These are phyloP conservation scores for Hydnum rufescens DNA, from an alignment of 768 basidiomycete species.

Conservation along the genomic window DNA sequence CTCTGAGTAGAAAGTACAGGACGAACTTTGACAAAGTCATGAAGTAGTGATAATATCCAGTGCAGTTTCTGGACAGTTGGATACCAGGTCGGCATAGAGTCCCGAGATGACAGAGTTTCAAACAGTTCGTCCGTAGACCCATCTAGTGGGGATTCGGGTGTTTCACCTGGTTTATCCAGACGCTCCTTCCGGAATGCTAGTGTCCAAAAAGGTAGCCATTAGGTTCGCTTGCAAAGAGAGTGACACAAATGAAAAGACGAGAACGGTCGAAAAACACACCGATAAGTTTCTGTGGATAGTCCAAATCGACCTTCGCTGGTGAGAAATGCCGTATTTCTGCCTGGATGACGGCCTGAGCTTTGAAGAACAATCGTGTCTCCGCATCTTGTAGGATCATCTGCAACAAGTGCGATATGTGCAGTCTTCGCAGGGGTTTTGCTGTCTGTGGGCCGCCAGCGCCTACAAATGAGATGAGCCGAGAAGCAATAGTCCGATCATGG, in stretches of 20 bases:
- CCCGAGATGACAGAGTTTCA: background rate
- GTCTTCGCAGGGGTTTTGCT: slow-evolving; percentile 18
- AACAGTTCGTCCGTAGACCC: background rate
- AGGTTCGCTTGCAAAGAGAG: no score
- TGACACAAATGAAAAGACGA: background rate
- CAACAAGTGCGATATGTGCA: slow-evolving; percentile 67
- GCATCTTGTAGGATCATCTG: slow-evolving; percentile 90
- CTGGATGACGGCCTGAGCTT: slow-evolving; percentile 82
- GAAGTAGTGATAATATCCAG: slow-evolving; percentile 79
- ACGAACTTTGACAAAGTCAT: slow-evolving; percentile 77
- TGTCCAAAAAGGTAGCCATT: no score
- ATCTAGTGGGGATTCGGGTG: no score
- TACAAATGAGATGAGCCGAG: background rate
- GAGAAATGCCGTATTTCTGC: slow-evolving; percentile 71
- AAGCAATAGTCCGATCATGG: background rate
- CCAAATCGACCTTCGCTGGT: slow-evolving; percentile 58
- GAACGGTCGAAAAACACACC: slow-evolving; percentile 26
- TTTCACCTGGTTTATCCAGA: no score
- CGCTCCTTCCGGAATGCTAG: no score
- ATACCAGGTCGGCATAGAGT: slow-evolving; percentile 59
- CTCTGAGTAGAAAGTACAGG: background rate
- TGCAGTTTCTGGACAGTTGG: slow-evolving; percentile 74
- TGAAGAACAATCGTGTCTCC: slow-evolving; percentile 88
- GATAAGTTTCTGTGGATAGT: slow-evolving; percentile 67
- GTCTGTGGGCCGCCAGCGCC: background rate